Evolutionary conservation across 768 basidiomycete genomes (phyloP), one percentile per base, ranked within the genome.

Genomic region (Lactarius pseudohatsudake): DNA sequence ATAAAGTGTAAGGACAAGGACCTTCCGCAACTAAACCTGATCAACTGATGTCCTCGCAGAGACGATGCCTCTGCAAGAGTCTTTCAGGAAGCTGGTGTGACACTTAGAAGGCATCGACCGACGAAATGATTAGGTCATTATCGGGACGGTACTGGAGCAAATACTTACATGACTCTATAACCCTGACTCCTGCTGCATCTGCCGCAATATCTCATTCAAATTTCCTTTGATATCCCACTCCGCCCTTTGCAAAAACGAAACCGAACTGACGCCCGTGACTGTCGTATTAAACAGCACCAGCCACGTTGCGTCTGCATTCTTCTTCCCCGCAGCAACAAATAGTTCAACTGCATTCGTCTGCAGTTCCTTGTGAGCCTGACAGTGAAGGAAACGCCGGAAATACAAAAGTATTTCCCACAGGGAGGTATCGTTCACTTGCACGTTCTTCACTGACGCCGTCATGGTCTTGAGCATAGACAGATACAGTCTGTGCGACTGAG

Each of bases 221-320:
- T 85, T 84, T 6, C 66, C 63, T 38, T 76, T 73, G 28, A 92
- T 87, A 70, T 89, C 81, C 91, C 91, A 93, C 61, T 76, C 81
- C n/a, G 69, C 64, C 70, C 85, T 80, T 65, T 71, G 73, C 77
- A 92, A 74, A 72, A 88, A 90, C 16, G 72, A 66, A 71, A 84
- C 77, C 20, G 79, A 74, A 47, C 79, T 75, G 50, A 78, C 73
- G n/a, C 80, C 64, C 30, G 76, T 74, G 4, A 80, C 81, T 47
- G 77, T 74, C 0, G 90, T 90, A 16, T 82, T 82, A 55, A 76
- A 76, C 65, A 98, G 77, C 8, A 82, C 86, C 57, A 95, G 74
- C 96, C 96, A 98, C 6, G 96, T 88, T 2, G 87, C 85, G 77
- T 98, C 96, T 28, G 82, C 81, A 72, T 97, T 92, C 28, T 84